Percentiles rank a stretch among this genome's conserved stretches.
phyloP scores from a whole-genome alignment of 2,329 filamentous ascomycete species.

The Neonectria faginata region DNA sequence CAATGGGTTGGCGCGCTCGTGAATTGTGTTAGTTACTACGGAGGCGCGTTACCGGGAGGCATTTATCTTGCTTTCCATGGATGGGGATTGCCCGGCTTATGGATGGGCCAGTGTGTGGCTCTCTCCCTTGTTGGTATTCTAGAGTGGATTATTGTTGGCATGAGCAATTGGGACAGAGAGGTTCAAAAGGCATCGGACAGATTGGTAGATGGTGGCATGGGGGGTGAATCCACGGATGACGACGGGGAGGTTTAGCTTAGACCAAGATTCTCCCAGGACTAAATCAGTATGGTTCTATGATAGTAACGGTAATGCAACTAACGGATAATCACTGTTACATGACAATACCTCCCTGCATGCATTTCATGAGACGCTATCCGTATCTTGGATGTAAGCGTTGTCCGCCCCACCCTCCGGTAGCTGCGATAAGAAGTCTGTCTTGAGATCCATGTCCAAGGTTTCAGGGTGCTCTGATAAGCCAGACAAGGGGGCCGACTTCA shows the following conservation, averaged over 20 bases:
- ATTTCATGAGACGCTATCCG: slow-evolving; percentile 8
- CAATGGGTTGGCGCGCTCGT: slow-evolving; percentile 88
- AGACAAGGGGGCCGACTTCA: slow-evolving; percentile 17
- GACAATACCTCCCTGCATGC: not conserved
- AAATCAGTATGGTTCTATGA: slow-evolving; percentile 3
- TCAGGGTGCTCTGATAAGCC: slow-evolving; percentile 33
- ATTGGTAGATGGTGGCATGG: slow-evolving; percentile 36
- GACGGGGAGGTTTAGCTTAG: slow-evolving; percentile 27
- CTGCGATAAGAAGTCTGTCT: slow-evolving; percentile 20
- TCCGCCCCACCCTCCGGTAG: slow-evolving; percentile 15
- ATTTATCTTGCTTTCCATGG: slow-evolving; percentile 88
- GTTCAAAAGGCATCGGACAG: slow-evolving; percentile 44
- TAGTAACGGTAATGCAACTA: slow-evolving; percentile 18
- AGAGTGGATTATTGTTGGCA: slow-evolving; percentile 83
- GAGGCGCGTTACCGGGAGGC: slow-evolving; percentile 81
- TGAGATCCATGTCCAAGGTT: slow-evolving; percentile 22
- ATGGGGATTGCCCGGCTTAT: slow-evolving; percentile 83
- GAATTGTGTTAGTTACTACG: slow-evolving; percentile 87
- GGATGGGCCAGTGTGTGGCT: slow-evolving; percentile 86
- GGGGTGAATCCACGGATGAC: slow-evolving; percentile 4
- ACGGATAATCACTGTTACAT: slow-evolving; percentile 1
- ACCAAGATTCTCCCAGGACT: not conserved
- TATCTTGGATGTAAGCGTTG: slow-evolving; percentile 7
- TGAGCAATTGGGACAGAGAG: slow-evolving; percentile 76
- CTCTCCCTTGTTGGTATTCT: slow-evolving; percentile 81